phyloP scores from a whole-genome alignment of 2,329 filamentous ascomycete genomes.

The Neofusicoccum cordaticola region DNA sequence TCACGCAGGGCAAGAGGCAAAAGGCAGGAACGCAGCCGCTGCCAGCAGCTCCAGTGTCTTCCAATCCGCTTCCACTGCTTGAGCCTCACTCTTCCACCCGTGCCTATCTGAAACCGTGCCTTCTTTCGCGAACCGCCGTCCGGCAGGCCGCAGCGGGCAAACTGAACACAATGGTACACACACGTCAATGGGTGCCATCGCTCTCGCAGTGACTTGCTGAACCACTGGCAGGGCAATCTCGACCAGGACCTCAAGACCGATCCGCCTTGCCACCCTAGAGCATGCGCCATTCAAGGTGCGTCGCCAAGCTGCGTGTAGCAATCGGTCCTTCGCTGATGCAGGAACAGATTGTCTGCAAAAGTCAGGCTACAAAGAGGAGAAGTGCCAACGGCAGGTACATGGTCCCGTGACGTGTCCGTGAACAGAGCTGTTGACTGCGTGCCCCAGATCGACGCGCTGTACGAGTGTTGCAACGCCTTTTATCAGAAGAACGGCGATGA shows the following conservation, averaged over 20 bases:
- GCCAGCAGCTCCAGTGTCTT: neutral
- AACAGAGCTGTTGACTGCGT: neutral
- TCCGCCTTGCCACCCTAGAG: slow-evolving; percentile 81
- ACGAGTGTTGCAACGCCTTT: slow-evolving; percentile 89
- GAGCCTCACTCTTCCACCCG: neutral
- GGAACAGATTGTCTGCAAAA: slow-evolving; percentile 73
- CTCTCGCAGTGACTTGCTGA: slow-evolving; percentile 18
- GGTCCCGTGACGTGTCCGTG: neutral
- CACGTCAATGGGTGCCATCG: too few species aligned
- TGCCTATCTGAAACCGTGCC: neutral
- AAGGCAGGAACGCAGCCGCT: neutral
- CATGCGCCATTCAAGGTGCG: slow-evolving; percentile 87
- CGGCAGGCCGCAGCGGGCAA: too few species aligned
- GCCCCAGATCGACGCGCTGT: slow-evolving; percentile 74
- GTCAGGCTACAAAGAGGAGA: slow-evolving; percentile 81
- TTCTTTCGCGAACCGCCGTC: neutral
- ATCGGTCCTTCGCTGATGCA: slow-evolving; percentile 16
- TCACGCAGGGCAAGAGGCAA: slow-evolving; percentile 15
- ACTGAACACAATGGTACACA: neutral
- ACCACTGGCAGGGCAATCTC: slow-evolving; percentile 40
- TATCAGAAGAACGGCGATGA: slow-evolving; percentile 76
- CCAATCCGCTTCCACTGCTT: neutral
- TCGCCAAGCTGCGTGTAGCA: neutral
- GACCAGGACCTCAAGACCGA: slow-evolving; percentile 70
- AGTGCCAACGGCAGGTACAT: slow-evolving; percentile 64